phyloP scores from a whole-genome alignment of 331 rosid species.

The Quercus phellos region DNA sequence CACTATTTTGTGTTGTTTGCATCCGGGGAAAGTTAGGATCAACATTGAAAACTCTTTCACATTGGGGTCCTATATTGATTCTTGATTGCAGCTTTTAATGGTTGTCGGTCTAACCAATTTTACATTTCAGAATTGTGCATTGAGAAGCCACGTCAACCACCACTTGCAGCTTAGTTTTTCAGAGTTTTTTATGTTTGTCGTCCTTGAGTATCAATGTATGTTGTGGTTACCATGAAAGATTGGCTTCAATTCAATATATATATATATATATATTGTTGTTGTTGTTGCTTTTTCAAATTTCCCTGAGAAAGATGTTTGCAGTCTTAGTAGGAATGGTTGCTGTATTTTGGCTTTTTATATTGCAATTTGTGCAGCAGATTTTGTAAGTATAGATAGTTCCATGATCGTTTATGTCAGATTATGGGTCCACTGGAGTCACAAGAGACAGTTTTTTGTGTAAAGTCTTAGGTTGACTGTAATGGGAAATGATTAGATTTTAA shows the following conservation, averaged over 20 bases:
- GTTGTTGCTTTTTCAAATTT: not conserved
- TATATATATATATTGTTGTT: no score
- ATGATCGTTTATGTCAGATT: not conserved
- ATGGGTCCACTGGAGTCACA: not conserved
- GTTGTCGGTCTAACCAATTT: not conserved
- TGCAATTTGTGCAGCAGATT: not conserved
- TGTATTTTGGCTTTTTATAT: not conserved
- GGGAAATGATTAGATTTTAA: not conserved
- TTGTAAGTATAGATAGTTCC: not conserved
- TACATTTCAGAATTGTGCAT: not conserved
- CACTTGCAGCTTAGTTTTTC: not conserved
- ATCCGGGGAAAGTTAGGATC: no score
- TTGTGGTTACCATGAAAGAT: not conserved
- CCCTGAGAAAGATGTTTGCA: not conserved
- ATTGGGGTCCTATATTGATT: no score
- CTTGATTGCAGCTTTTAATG: no score
- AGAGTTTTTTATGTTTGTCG: not conserved
- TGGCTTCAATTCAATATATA: not conserved
- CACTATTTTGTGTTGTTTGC: no score
- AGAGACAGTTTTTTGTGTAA: not conserved
- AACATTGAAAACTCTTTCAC: no score
- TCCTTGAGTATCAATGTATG: not conserved
- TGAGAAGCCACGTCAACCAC: not conserved
- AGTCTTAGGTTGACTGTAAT: not conserved
- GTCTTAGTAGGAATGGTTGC: not conserved